These are phyloP conservation scores for Trichoderma simmonsii DNA, from an alignment of 2,329 filamentous ascomycete species.

Conservation along the genomic window DNA sequence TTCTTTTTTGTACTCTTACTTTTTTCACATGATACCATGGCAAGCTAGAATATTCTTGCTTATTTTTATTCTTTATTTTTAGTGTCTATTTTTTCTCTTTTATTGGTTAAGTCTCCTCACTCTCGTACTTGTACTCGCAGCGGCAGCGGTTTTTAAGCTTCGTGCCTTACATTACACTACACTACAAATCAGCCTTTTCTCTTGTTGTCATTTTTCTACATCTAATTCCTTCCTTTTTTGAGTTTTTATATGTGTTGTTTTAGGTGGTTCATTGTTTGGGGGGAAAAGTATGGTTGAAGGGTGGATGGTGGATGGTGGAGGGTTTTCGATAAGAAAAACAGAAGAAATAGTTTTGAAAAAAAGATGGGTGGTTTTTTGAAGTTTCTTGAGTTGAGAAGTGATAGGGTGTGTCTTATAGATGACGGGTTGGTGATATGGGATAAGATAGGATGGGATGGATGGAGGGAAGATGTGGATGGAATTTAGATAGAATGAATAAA, in stretches of 20 bases:
- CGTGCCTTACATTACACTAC: no score
- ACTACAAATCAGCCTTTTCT: neutral
- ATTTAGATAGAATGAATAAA: neutral
- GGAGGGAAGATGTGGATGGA: neutral
- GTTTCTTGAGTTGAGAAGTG: neutral
- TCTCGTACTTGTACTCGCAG: neutral
- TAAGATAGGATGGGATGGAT: no score
- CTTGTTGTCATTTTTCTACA: neutral
- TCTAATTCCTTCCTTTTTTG: neutral
- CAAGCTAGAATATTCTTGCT: neutral
- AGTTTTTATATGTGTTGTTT: neutral
- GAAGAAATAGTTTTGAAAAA: neutral
- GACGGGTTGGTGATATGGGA: neutral
- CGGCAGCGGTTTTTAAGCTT: no score
- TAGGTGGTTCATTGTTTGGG: neutral
- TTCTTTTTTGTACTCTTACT: neutral
- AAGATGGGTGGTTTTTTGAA: neutral
- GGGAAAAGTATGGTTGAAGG: no score
- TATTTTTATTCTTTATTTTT: neutral
- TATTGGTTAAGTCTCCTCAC: no score
- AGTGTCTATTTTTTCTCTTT: neutral
- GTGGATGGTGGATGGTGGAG: neutral
- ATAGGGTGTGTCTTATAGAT: neutral
- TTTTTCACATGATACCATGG: slow-evolving; percentile 12
- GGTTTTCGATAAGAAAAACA: neutral